Percentiles rank a stretch among this genome's conserved stretches.
phyloP scores from a whole-genome alignment of 257 asterid species.

The Gentiana macrophylla region DNA sequence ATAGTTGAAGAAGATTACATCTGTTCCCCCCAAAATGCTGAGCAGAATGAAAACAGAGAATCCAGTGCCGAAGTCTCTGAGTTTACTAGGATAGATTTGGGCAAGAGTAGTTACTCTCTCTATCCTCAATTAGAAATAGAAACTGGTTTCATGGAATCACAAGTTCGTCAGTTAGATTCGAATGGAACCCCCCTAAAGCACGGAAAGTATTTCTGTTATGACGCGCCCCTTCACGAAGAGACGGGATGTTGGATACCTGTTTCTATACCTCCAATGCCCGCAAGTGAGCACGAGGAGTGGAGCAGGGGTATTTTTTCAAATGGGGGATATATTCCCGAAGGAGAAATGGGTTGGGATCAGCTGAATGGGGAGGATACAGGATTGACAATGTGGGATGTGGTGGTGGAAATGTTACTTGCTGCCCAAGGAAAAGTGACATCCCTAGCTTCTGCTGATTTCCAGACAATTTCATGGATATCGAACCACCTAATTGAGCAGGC shows the following conservation, averaged over 20 bases:
- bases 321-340: conserved; percentile 71
- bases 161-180: conserved; percentile 16
- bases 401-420: conserved; percentile 77
- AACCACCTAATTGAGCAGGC: conserved; percentile 73
- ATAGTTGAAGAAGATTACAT: conserved; percentile 9
- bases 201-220: conserved; percentile 69
- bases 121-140: conserved; percentile 15
- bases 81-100: conserved; percentile 9
- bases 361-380: conserved; percentile 55
- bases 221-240: conserved; percentile 70
- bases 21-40: conserved; percentile 8
- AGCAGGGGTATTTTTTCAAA: conserved; percentile 58
- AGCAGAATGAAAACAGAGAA: conserved; percentile 18
- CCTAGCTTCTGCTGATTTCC: conserved; percentile 66
- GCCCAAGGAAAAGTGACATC: conserved; percentile 82
- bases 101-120: conserved; percentile 8
- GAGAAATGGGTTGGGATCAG: conserved; percentile 53
- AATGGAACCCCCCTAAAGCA: conserved; percentile 21
- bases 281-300: conserved; percentile 77
- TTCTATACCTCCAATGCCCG: conserved; percentile 94
- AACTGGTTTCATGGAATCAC: neutral
- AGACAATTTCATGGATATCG: conserved; percentile 56
- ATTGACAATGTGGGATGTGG: conserved; percentile 98
- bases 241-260: conserved; percentile 98
- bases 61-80: conserved; percentile 9